Percentiles rank a stretch among this genome's conserved stretches.
Conservation (phyloP, 2,329 filamentous ascomycete genomes). For the Phialophora tarda region DNA sequence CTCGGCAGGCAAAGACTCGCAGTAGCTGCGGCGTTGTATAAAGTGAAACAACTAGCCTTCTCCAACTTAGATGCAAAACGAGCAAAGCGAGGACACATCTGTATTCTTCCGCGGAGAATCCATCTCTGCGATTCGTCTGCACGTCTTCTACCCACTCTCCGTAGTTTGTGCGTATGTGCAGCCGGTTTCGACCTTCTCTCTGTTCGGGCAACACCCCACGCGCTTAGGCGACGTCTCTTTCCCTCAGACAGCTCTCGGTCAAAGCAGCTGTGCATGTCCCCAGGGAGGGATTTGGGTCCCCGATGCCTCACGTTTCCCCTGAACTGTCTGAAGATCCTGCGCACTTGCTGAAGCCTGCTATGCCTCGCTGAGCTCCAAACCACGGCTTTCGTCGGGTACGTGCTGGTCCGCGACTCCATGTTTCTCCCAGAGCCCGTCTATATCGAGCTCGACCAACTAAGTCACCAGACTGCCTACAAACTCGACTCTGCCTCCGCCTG, state of each 20-base stretch:
- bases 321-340: not conserved
- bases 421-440: not conserved
- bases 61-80: not conserved
- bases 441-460: constrained; percentile 13
- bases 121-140: not conserved
- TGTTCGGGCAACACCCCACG: not conserved
- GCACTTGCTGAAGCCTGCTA: not conserved
- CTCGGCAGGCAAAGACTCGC: not conserved
- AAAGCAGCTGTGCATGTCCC: not conserved
- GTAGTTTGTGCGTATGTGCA: not conserved
- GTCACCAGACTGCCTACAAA: constrained; percentile 37
- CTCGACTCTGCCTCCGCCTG: constrained; percentile 25
- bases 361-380: not conserved
- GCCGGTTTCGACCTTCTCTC: not conserved
- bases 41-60: not conserved
- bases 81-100: not conserved
- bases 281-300: not conserved
- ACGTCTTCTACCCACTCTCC: not conserved
- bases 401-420: not conserved
- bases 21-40: not conserved
- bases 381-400: not conserved
- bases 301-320: not conserved
- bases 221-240: not conserved
- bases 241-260: not conserved
- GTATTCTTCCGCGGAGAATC: not conserved